Percentiles rank a stretch among this genome's conserved stretches.
Evolutionary conservation across 2,329 filamentous ascomycete genomes (phyloP).

Genomic region (Madurella fahalii): DNA sequence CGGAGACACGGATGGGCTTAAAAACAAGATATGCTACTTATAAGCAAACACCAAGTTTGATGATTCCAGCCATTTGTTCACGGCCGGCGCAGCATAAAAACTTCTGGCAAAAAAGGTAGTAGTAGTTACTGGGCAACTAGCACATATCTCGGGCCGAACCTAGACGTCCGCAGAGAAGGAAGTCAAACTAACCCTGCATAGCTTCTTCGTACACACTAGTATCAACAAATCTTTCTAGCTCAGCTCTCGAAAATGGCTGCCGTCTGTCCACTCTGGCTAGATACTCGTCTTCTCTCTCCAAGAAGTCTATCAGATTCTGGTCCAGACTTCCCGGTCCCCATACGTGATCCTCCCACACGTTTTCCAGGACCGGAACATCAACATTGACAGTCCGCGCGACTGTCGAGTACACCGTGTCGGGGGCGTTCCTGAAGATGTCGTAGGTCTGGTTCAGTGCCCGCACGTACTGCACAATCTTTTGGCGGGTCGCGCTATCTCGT

Average conservation of each 20-base stretch:
- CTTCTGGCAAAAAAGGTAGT: too few relatives aligned
- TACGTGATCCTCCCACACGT: constrained; percentile 13
- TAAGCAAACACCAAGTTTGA: too few relatives aligned
- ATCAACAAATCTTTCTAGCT: constrained; percentile 17
- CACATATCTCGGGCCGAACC: too few relatives aligned
- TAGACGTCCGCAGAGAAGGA: not conserved
- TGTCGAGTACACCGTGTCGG: constrained; percentile 25
- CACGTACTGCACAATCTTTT: constrained; percentile 31
- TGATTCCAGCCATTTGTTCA: too few relatives aligned
- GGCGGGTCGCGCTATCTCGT: constrained; percentile 26
- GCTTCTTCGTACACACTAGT: constrained; percentile 16
- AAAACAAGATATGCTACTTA: too few relatives aligned
- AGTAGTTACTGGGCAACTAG: too few relatives aligned
- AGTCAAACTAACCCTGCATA: not conserved
- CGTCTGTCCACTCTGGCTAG: constrained; percentile 9
- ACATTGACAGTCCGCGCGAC: constrained; percentile 1
- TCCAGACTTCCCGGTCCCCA: constrained; percentile 14
- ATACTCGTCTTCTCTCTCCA: constrained; percentile 14
- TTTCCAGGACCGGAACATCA: constrained; percentile 13
- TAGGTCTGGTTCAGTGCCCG: constrained; percentile 30
- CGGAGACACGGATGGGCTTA: too few relatives aligned
- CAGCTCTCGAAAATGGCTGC: constrained; percentile 8
- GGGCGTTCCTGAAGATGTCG: constrained; percentile 27
- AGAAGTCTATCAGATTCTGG: constrained; percentile 6
- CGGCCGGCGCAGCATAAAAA: too few relatives aligned